These are phyloP conservation scores for Entelexis sorbosivorans DNA, from an alignment of 1,139 yeast species.

Conservation along the genomic window DNA sequence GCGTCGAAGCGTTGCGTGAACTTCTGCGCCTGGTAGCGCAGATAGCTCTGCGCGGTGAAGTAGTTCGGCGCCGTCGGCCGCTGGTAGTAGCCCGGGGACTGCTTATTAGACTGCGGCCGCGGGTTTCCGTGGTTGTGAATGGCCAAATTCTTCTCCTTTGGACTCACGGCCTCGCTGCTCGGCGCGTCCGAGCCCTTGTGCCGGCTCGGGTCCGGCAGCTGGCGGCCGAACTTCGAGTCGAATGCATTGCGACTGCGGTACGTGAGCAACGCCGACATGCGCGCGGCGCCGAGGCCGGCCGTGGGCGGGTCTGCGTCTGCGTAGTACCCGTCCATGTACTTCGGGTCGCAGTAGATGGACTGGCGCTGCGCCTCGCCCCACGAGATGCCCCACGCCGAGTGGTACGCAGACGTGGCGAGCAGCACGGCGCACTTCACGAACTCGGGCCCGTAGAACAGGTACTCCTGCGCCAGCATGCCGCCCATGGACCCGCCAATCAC, in stretches of 20 bases:
- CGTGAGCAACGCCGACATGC: conserved; percentile 91
- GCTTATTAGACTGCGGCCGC: conserved; percentile 22
- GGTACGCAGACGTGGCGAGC: conserved; percentile 86
- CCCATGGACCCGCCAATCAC: conserved; percentile 99
- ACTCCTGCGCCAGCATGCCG: conserved; percentile 93
- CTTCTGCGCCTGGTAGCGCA: conserved; percentile 86
- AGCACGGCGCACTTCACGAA: conserved; percentile 70
- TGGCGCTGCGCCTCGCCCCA: conserved; percentile 99
- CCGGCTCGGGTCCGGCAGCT: conserved; percentile 43
- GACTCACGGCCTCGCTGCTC: conserved; percentile 22
- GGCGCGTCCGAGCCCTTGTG: conserved; percentile 29
- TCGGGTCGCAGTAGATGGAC: conserved; percentile 88
- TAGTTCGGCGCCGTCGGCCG: conserved; percentile 56
- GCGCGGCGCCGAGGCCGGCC: conserved; percentile 85
- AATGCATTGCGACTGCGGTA: conserved; percentile 87
- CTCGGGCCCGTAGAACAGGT: conserved; percentile 57
- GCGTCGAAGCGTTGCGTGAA: conserved; percentile 88
- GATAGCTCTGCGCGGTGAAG: conserved; percentile 89
- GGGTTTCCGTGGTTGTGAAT: conserved; percentile 57
- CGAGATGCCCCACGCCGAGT: conserved; percentile 96
- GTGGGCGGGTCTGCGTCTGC: conserved; percentile 65
- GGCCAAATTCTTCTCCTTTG: conserved; percentile 46
- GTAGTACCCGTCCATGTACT: conserved; percentile 80
- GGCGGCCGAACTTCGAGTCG: conserved; percentile 81
- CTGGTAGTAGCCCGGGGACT: conserved; percentile 13